Base-by-base conservation (phyloP, 164 flowering plant species). In the Sextonia rubra region DNA sequence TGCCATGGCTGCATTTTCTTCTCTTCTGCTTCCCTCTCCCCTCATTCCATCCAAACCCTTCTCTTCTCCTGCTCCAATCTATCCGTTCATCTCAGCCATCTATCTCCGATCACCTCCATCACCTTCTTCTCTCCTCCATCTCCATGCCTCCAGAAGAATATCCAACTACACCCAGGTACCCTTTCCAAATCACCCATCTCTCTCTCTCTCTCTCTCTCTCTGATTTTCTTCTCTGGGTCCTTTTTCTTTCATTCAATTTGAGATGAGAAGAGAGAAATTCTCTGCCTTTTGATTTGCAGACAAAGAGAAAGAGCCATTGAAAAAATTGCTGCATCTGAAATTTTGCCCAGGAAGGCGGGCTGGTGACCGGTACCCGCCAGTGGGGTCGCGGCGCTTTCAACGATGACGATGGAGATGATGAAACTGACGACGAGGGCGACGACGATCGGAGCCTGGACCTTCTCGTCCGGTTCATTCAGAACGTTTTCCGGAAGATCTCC, bases 401-500 rank as follows among this genome's bases (percentile, higher is more conserved):
- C 18, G 82, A 67, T n/a, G 84, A 81, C 0, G 89, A 81, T 6
- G 90, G 77, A 0, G 87, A 82, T 4, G 90, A 82, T 0, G 91
- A 85, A 0, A 90, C 81, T 0, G 91, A 85, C 0, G 97, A 91
- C 0, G 89, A 84, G 0, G 91, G 84, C 0, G 89, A 85, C 0
- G 97, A 89, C 27, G 97, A 91, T 74, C 80, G 96, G 78, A 94
- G 97, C 70, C 80, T 94, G 79, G 98, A 92, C 80, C 83, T 91
- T 44, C 78, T 94, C 47, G 85, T 89, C 68, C 78, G 82, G 75
- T 92, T 94, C 77, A 76, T 92, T 25, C 83, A 92, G 73, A 94
- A 87, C 76, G 79, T 92, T 58, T 94, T 94, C 78, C 81, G 80
- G 77, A 94, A 92, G 82, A 55, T 92, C 27, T 90, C 98, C 11